Evolutionary conservation across 1,284 basidiomycete species (phyloP).

Genomic region (Limonomyces culmigenus): DNA sequence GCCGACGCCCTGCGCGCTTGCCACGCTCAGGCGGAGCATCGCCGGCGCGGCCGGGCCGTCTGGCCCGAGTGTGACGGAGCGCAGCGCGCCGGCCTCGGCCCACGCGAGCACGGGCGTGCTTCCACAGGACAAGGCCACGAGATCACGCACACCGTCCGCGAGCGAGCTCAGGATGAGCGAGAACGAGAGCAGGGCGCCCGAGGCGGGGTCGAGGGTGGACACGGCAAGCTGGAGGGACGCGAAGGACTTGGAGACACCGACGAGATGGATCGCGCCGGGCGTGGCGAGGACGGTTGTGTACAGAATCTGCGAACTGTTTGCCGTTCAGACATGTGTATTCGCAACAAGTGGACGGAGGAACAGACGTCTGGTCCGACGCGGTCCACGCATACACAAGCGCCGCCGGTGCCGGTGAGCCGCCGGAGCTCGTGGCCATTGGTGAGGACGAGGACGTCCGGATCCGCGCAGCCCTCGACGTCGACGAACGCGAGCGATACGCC

Average conservation of each 20-base stretch:
- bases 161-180: constrained; percentile 44
- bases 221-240: constrained; percentile 51
- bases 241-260: constrained; percentile 50
- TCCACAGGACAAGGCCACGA: constrained; percentile 19
- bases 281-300: constrained; percentile 46
- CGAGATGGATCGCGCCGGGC: constrained; percentile 37
- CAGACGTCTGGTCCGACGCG: constrained; percentile 42
- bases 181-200: constrained; percentile 35
- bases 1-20: constrained; percentile 36
- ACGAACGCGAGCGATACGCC: constrained; percentile 26
- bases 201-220: too few relatives aligned
- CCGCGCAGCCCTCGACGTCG: constrained; percentile 13
- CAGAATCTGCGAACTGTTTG: constrained; percentile 38
- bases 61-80: constrained; percentile 34
- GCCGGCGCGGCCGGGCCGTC: constrained; percentile 31
- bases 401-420: constrained; percentile 30
- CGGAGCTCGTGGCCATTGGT: constrained; percentile 43
- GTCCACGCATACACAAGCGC: constrained; percentile 49
- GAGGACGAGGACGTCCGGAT: constrained; percentile 32
- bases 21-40: constrained; percentile 23
- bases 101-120: constrained; percentile 27
- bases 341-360: constrained; percentile 6
- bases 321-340: background rate
- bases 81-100: constrained; percentile 43
- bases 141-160: constrained; percentile 23